These are phyloP conservation scores for Davidsoniella virescens DNA, from an alignment of 2,329 filamentous ascomycete species.

Conservation along the genomic window DNA sequence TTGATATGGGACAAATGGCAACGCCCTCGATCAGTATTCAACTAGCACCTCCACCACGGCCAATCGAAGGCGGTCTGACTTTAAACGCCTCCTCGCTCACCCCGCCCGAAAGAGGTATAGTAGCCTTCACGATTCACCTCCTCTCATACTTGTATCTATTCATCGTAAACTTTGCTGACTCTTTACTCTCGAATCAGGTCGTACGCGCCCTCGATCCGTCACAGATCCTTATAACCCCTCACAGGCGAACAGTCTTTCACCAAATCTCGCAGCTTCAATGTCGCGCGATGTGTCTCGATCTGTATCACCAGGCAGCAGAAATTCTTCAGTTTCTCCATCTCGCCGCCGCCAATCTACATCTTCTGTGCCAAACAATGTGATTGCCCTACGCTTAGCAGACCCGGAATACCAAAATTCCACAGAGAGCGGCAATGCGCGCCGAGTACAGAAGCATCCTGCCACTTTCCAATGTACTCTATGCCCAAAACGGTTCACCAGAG, in stretches of 20 bases:
- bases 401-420: conserved; percentile 61
- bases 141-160: conserved; percentile 2
- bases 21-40: conserved; percentile 94
- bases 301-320: conserved; percentile 41
- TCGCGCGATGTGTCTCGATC: conserved; percentile 35
- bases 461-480: conserved; percentile 92
- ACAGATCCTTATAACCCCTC: conserved; percentile 42
- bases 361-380: conserved; percentile 43
- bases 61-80: conserved; percentile 35
- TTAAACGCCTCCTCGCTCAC: conserved; percentile 55
- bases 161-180: conserved; percentile 2
- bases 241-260: conserved; percentile 25
- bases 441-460: conserved; percentile 93
- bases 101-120: conserved; percentile 54
- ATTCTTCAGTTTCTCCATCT: conserved; percentile 22
- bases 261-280: conserved; percentile 31
- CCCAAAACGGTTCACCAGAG: conserved; percentile 88
- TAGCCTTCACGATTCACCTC: conserved; percentile 14
- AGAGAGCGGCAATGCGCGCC: conserved; percentile 47
- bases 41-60: conserved; percentile 45
- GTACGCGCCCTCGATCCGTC: conserved; percentile 36
- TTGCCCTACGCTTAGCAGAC: conserved; percentile 83
- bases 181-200: conserved; percentile 22
- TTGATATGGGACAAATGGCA: conserved; percentile 64
- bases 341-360: conserved; percentile 46